Conservation (phyloP, 2,329 filamentous ascomycete genomes). For the Alternaria triticina region DNA sequence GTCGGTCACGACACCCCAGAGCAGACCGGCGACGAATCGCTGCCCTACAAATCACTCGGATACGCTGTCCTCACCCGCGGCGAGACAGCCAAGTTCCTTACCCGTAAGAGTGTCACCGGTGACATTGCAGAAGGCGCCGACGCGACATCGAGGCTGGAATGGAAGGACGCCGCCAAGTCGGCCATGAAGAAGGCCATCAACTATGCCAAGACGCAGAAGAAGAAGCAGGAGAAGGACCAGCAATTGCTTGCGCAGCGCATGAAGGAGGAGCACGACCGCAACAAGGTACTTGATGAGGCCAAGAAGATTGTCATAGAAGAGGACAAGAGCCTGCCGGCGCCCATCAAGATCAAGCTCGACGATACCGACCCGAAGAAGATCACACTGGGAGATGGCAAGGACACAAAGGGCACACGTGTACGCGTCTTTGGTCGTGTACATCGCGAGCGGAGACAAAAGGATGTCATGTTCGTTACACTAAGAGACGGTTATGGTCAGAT, state of each 20-base stretch:
- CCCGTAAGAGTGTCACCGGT: conserved; percentile 61
- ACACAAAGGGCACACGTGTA: conserved; percentile 73
- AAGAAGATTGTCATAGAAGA: conserved; percentile 77
- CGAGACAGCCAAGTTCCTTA: conserved; percentile 68
- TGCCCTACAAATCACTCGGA: conserved; percentile 82
- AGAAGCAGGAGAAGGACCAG: conserved; percentile 81
- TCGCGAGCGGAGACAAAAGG: conserved; percentile 80
- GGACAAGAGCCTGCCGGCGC: conserved; percentile 73
- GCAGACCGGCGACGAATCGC: conserved; percentile 71
- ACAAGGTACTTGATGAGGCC: conserved; percentile 77
- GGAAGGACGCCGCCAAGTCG: conserved; percentile 83
- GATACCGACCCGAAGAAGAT: conserved; percentile 66
- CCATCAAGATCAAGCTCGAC: conserved; percentile 77
- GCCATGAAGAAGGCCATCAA: conserved; percentile 84
- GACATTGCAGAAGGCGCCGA: conserved; percentile 58
- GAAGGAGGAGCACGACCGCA: conserved; percentile 73
- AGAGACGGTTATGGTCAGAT: conserved; percentile 83
- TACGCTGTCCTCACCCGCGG: conserved; percentile 77
- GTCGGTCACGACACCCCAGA: conserved; percentile 72
- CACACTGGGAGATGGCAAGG: conserved; percentile 59
- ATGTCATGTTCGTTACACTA: conserved; percentile 85
- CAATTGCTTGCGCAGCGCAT: conserved; percentile 74
- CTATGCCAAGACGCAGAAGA: conserved; percentile 76
- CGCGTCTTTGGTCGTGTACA: conserved; percentile 84
- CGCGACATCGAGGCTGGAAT: conserved; percentile 68